Evolutionary conservation across 2,329 filamentous ascomycete genomes (phyloP), one percentile per base, ranked within the genome.

Genomic region (Ophiobolus disseminans): DNA sequence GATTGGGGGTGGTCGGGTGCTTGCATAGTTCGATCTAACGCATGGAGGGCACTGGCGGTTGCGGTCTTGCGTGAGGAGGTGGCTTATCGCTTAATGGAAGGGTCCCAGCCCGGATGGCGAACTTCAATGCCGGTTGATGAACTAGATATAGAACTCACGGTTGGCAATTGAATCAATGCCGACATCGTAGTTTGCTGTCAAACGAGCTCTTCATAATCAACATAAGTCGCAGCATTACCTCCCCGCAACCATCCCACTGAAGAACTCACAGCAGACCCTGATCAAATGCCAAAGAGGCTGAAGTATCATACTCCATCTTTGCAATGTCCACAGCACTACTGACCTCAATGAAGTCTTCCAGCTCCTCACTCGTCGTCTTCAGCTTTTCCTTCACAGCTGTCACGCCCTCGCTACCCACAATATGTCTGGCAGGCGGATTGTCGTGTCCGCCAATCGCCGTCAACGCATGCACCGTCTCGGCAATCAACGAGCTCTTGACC

Each of bases 291-390:
- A 60, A 28, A 4, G 40, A 40, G 9, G 22, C 23, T 35, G 51
- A 34, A 9, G 37, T 50, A 34, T 63, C 61, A n/a, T 58, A 54
- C 14, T 67, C 63, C 44, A 64, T 41, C 13, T 63, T 70, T 23
- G 68, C 69, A 45, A 91, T 89, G 70, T 96, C 92, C 13, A 94
- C 91, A 0, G 90, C 87, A 57, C 88, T 81, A 65, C 91, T 97
- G 20, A 91, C 88, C 63, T 96, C 91, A 21, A 96, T 88, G 73
- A 97, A 97, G 60, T 97, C 94, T 72, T 97, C 94, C 47, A 97
- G 77, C 76, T 97, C 94, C 71, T 97, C 92, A 55, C 91, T 96
- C 2, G 97, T 90, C 2, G 91, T 97, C 77, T 95, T 96, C 46
- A 99, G 78, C 76, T 97, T 97, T 75, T 97, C 94, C 72, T 93